phyloP scores from a whole-genome alignment of 2,329 filamentous ascomycete genomes.

The Cladophialophora immunda region DNA sequence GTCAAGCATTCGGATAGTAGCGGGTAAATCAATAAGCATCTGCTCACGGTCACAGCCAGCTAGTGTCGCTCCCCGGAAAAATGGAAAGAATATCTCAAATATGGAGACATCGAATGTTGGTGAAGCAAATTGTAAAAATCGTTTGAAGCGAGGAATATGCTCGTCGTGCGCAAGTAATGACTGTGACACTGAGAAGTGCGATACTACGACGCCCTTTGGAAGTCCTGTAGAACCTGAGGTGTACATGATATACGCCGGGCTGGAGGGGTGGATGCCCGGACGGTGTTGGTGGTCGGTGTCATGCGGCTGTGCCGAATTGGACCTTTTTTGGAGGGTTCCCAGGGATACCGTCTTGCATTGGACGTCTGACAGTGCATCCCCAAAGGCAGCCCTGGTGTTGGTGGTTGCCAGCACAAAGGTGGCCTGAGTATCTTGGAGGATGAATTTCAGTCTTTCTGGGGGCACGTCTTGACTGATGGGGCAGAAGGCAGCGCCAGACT shows the following conservation, averaged over 20 bases:
- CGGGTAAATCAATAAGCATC: conserved; percentile 79
- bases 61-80: conserved; percentile 76
- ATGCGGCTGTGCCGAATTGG: background rate
- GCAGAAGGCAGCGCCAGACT: conserved; percentile 85
- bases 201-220: conserved; percentile 86
- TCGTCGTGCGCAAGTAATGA: conserved; percentile 81
- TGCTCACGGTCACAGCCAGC: conserved; percentile 73
- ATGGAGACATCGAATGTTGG: conserved; percentile 95
- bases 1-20: conserved; percentile 68
- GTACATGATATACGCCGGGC: conserved; percentile 86
- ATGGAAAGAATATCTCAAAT: conserved; percentile 92
- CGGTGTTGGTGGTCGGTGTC: conserved; percentile 29
- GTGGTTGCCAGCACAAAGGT: conserved; percentile 71
- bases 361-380: conserved; percentile 30
- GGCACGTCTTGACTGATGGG: conserved; percentile 83
- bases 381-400: conserved; percentile 41
- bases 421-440: conserved; percentile 78
- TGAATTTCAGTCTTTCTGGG: conserved; percentile 78
- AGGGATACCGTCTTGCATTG: conserved; percentile 54
- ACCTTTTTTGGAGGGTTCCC: conserved; percentile 12
- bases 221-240: conserved; percentile 89
- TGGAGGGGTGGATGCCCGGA: conserved; percentile 49
- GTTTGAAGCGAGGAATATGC: conserved; percentile 76
- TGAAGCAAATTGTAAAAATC: conserved; percentile 90
- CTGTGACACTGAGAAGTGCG: conserved; percentile 81